Conservation (phyloP, 2,329 filamentous ascomycete species). For the Penicillium expansum region DNA sequence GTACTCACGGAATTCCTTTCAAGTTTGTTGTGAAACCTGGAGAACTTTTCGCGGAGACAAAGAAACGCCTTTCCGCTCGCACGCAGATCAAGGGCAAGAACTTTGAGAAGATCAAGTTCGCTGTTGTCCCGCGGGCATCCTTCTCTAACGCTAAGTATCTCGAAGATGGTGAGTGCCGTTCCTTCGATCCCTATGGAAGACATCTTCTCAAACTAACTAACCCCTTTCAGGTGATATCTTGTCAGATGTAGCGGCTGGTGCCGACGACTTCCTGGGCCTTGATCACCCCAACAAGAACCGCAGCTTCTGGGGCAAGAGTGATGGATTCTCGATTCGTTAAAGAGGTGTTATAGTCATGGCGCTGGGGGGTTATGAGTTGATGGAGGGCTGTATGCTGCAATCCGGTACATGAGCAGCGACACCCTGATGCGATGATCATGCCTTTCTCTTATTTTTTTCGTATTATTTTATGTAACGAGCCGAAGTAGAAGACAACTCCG, state of each 20-base stretch:
- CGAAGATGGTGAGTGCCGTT: constrained; percentile 69
- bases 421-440: constrained; percentile 19
- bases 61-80: constrained; percentile 87
- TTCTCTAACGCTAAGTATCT: constrained; percentile 81
- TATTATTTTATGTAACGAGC: constrained; percentile 3
- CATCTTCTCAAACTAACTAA: constrained; percentile 2
- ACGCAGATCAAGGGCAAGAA: constrained; percentile 97
- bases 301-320: constrained; percentile 58
- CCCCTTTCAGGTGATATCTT: constrained; percentile 45
- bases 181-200: not conserved
- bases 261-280: constrained; percentile 69
- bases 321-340: constrained; percentile 64
- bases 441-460: constrained; percentile 7
- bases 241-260: constrained; percentile 65
- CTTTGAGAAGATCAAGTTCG: constrained; percentile 98
- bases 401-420: constrained; percentile 22
- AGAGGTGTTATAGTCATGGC: constrained; percentile 19
- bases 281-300: constrained; percentile 63
- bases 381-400: constrained; percentile 20
- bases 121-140: constrained; percentile 66
- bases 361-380: constrained; percentile 20
- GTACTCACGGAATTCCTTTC: constrained; percentile 86
- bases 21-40: constrained; percentile 80
- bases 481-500: constrained; percentile 7
- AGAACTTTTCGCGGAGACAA: constrained; percentile 86